Base-by-base conservation (phyloP, 352 stramenopile species). In the Globisporangium parvum region DNA sequence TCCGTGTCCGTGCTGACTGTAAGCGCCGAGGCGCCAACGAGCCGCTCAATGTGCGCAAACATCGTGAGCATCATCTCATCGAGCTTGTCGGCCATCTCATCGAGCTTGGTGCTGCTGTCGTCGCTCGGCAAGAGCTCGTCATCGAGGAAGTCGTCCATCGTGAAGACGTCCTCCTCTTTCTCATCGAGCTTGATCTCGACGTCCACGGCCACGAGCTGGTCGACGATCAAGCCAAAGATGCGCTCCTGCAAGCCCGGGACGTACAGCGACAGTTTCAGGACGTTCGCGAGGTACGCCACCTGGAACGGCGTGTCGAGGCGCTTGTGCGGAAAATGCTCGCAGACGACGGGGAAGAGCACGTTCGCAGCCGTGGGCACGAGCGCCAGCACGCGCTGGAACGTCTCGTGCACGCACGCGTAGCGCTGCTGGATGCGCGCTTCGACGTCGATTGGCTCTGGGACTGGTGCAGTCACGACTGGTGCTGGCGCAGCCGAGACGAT, bases 101-200 rank as follows among this genome's bases (percentile, higher is more conserved):
- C 81, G 24, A 94, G 58, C 26, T 80, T 63, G 14, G 60, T 60
- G 37, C 59, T 61, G 35, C 80, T 61, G 18, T 21, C n/a, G 20
- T 21, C 41, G 20, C 17, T 12, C 24, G 80, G 76, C 23, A 92
- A 51, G 53, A 94, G 60, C 35, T 92, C 82, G 50, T 92, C 84
- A 26, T 91, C 80, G 0, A 89, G 59, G 35, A 93, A 91, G 57
- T 89, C 80, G 35, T 90, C 78, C 75, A 88, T 86, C 11, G 82
- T 88, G 57, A 88, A 88, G 35, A 88, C 71, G 45, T 94, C 84
- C 58, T 91, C 80, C 51, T 94, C 85, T 24, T 80, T 88, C 47
- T 92, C 82, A 31, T 96, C 87, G 21, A 96, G 56, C 55, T 90
- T 89, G 57, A 96, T 96, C 53, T 96, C 87, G 24, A 96, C 86